phyloP scores from a whole-genome alignment of 2,329 filamentous ascomycete genomes.

The Coniosporium tulheliwenetii region DNA sequence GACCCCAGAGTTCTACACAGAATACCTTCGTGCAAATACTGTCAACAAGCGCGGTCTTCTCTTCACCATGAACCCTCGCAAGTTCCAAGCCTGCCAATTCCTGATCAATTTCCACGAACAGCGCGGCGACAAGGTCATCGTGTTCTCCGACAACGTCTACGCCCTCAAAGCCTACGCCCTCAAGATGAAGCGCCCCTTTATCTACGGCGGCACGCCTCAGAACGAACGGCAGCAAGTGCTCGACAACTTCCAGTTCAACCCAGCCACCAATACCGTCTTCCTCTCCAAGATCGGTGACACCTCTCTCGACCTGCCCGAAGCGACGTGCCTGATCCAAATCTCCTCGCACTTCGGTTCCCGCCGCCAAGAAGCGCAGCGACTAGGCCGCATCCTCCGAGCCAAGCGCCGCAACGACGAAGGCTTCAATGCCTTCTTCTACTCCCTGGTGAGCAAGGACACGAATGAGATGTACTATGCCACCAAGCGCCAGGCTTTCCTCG shows the following conservation, averaged over 20 bases:
- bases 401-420: slow-evolving; percentile 95
- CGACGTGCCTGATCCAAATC: slow-evolving; percentile 92
- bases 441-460: slow-evolving; percentile 90
- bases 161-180: slow-evolving; percentile 74
- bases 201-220: slow-evolving; percentile 79
- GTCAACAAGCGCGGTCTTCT: slow-evolving; percentile 53
- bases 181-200: slow-evolving; percentile 74
- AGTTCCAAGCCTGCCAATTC: slow-evolving; percentile 94
- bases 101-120: slow-evolving; percentile 96
- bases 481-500: slow-evolving; percentile 89
- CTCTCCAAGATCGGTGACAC: slow-evolving; percentile 96
- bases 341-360: slow-evolving; percentile 95
- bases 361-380: slow-evolving; percentile 85
- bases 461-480: slow-evolving; percentile 97
- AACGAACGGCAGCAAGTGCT: slow-evolving; percentile 73
- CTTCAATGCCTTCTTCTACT: slow-evolving; percentile 99
- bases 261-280: slow-evolving; percentile 81
- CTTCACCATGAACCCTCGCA: slow-evolving; percentile 94
- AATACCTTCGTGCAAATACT: slow-evolving; percentile 60
- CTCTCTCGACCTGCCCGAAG: slow-evolving; percentile 91
- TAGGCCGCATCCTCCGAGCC: slow-evolving; percentile 84
- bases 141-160: slow-evolving; percentile 96
- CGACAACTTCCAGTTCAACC: slow-evolving; percentile 90
- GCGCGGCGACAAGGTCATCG: slow-evolving; percentile 92
- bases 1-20: slow-evolving; percentile 94